phyloP scores from a whole-genome alignment of 495 filamentous ascomycete genomes.

The Penicillium bovifimosum region DNA sequence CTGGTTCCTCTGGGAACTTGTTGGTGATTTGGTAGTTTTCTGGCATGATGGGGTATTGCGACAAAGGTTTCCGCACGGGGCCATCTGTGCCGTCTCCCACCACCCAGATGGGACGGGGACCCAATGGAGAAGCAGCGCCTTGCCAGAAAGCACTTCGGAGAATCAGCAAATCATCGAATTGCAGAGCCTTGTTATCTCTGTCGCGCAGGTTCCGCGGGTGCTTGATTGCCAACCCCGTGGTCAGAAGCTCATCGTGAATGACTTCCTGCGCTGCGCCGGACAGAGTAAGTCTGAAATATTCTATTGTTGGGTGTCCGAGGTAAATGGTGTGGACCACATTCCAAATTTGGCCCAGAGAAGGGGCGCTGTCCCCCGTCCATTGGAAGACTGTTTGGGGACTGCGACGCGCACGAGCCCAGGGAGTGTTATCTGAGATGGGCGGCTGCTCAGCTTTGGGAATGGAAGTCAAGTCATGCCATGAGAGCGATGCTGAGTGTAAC shows the following conservation, averaged over 20 bases:
- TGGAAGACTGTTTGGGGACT: conserved; percentile 34
- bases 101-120: conserved; percentile 56
- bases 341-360: conserved; percentile 57
- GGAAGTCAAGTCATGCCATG: conserved; percentile 28
- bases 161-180: conserved; percentile 26
- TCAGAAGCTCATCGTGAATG: conserved; percentile 45
- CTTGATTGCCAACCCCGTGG: conserved; percentile 46
- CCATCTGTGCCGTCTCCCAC: conserved; percentile 33
- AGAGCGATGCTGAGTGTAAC: conserved; percentile 29
- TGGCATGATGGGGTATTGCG: conserved; percentile 48
- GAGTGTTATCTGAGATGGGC: conserved; percentile 37
- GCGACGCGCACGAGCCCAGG: conserved; percentile 41
- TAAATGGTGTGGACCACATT: conserved; percentile 55
- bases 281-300: conserved; percentile 49
- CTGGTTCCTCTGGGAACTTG: conserved; percentile 40
- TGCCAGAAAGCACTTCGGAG: conserved; percentile 58
- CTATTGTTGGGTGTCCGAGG: conserved; percentile 47
- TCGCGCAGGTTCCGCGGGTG: conserved; percentile 38
- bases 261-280: conserved; percentile 32
- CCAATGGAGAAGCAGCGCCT: conserved; percentile 59
- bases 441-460: conserved; percentile 22
- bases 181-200: conserved; percentile 14
- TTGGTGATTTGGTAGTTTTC: conserved; percentile 52
- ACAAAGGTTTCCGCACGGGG: conserved; percentile 28
- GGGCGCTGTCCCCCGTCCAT: conserved; percentile 33